Percentiles rank a stretch among this genome's conserved stretches.
phyloP scores from a whole-genome alignment of 768 basidiomycete genomes.

The Xanthoconium stramineum region DNA sequence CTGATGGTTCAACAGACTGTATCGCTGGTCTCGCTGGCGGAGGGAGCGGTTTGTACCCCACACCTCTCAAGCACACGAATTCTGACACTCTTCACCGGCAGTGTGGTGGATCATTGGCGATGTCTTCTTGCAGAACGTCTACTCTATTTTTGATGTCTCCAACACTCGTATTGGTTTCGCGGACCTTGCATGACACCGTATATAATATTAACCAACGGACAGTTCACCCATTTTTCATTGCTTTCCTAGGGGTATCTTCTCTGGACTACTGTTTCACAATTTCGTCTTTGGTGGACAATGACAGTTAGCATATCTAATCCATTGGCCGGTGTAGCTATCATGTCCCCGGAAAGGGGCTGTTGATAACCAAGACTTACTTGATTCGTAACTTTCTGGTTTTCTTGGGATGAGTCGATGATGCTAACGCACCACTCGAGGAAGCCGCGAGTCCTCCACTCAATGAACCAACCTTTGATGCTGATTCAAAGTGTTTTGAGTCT shows the following conservation, averaged over 20 bases:
- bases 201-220: background rate
- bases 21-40: conserved; percentile 36
- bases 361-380: no score
- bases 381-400: no score
- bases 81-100: conserved; percentile 8
- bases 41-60: conserved; percentile 18
- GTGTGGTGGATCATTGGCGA: conserved; percentile 35
- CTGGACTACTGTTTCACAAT: conserved; percentile 1
- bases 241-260: background rate
- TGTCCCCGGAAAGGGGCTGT: no score
- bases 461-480: no score
- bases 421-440: no score
- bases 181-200: conserved; percentile 20
- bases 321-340: no score
- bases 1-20: conserved; percentile 31
- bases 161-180: conserved; percentile 43
- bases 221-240: background rate
- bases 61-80: background rate
- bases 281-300: background rate
- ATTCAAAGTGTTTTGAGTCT: no score
- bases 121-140: conserved; percentile 34
- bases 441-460: no score
- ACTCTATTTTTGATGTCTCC: conserved; percentile 30
- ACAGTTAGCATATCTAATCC: background rate
- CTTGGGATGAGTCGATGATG: no score